phyloP scores from a whole-genome alignment of 495 filamentous ascomycete genomes.

The Neurospora sp. region DNA sequence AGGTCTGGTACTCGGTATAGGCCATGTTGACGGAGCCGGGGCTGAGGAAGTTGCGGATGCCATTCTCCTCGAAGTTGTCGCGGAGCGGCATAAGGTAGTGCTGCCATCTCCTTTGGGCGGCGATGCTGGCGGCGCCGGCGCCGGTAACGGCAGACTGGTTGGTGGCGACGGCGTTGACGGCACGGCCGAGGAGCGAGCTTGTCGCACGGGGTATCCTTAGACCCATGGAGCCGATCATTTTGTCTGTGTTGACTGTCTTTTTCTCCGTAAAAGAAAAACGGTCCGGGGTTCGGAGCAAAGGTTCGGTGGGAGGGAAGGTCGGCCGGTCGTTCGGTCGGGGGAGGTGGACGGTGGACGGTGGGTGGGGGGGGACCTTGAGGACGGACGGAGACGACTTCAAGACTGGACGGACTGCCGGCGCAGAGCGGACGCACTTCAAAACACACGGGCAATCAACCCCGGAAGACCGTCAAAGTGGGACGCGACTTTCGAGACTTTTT shows the following conservation, averaged over 20 bases:
- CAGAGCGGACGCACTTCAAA: not conserved
- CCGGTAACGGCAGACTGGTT: not conserved
- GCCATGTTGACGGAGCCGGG: conserved; percentile 56
- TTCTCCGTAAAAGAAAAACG: not conserved
- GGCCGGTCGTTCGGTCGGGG: not conserved
- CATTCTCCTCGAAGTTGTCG: conserved; percentile 28
- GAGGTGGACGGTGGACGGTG: not conserved
- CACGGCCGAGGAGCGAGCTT: not conserved
- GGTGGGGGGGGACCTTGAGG: not conserved
- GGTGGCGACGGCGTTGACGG: not conserved
- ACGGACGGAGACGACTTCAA: not conserved
- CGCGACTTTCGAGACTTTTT: not conserved
- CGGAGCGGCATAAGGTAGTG: not conserved
- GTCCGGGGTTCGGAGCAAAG: not conserved
- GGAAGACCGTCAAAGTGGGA: not conserved
- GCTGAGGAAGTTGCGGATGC: conserved; percentile 57
- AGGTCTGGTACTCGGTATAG: conserved; percentile 73
- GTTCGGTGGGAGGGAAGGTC: not conserved
- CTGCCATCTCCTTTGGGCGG: not conserved
- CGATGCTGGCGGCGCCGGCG: not conserved
- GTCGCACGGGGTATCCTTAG: not conserved
- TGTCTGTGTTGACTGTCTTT: not conserved
- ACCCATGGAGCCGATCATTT: not conserved
- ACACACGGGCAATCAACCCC: not conserved
- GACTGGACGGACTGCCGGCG: not conserved